These are phyloP conservation scores for Ustilago nuda DNA, from an alignment of 1,284 basidiomycete genomes.

Conservation along the genomic window DNA sequence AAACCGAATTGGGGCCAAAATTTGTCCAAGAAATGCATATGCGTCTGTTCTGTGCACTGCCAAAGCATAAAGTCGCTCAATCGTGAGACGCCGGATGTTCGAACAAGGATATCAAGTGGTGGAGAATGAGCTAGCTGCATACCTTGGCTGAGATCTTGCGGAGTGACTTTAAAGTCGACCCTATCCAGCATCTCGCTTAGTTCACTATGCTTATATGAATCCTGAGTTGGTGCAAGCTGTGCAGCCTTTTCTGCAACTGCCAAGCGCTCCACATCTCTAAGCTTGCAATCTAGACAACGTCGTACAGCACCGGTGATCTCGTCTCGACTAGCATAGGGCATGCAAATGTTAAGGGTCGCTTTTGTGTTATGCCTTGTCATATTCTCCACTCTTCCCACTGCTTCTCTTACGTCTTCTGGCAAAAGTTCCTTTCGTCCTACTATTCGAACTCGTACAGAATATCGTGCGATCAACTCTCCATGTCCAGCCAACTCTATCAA, in stretches of 20 bases:
- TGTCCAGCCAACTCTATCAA: slow-evolving; percentile 83
- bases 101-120: slow-evolving; percentile 88
- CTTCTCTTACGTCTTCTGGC: slow-evolving; percentile 79
- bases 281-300: slow-evolving; percentile 29
- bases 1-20: slow-evolving; percentile 97
- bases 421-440: slow-evolving; percentile 83
- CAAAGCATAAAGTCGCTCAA: slow-evolving; percentile 93
- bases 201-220: neutral
- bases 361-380: slow-evolving; percentile 84
- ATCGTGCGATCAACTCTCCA: slow-evolving; percentile 72
- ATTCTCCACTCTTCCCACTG: slow-evolving; percentile 80
- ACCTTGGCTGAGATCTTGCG: slow-evolving; percentile 24
- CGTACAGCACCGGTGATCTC: slow-evolving; percentile 76
- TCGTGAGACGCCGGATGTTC: slow-evolving; percentile 90
- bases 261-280: slow-evolving; percentile 37
- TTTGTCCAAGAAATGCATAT: slow-evolving; percentile 88
- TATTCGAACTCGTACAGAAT: slow-evolving; percentile 87
- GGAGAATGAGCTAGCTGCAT: slow-evolving; percentile 75
- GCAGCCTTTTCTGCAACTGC: slow-evolving; percentile 13
- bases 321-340: slow-evolving; percentile 91
- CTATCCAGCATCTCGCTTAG: slow-evolving; percentile 12
- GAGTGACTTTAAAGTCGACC: slow-evolving; percentile 15
- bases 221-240: slow-evolving; percentile 4
- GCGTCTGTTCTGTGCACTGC: slow-evolving; percentile 85
- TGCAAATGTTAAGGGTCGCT: slow-evolving; percentile 91